Conservation (phyloP, 2,329 filamentous ascomycete species). For the Penicillium sp. region DNA sequence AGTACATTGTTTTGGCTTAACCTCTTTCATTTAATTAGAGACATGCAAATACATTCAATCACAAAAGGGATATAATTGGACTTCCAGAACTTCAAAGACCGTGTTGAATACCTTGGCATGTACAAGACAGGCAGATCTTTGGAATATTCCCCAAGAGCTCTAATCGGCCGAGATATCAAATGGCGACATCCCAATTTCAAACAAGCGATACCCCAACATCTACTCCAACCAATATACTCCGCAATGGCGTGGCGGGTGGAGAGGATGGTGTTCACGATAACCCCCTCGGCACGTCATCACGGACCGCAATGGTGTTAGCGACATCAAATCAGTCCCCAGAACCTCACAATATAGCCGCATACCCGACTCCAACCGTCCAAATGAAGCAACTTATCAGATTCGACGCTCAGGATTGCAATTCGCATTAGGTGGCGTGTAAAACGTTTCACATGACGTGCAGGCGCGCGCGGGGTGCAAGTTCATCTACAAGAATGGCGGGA, state of each 20-base stretch:
- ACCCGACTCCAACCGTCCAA: not conserved
- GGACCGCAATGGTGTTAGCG: conserved; percentile 23
- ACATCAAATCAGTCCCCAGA: conserved; percentile 16
- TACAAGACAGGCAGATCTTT: not conserved
- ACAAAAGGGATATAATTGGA: not conserved
- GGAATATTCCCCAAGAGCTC: not conserved
- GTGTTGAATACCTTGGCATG: not conserved
- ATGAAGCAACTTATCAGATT: not conserved
- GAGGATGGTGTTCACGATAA: conserved; percentile 15
- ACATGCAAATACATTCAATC: not conserved
- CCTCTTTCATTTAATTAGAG: not conserved
- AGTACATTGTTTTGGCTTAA: too few relatives aligned
- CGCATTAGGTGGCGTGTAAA: conserved; percentile 15
- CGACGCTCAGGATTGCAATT: not conserved
- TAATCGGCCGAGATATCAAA: conserved; percentile 2
- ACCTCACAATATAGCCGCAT: not conserved
- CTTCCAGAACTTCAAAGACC: not conserved
- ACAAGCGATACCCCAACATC: not conserved
- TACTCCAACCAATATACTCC: conserved; percentile 5
- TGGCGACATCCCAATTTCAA: not conserved
- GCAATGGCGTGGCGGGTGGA: conserved; percentile 24
- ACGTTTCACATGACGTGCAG: conserved; percentile 22
- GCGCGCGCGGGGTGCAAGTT: not conserved
- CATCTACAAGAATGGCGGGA: conserved; percentile 9
- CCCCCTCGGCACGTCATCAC: conserved; percentile 22